phyloP scores from a whole-genome alignment of 2,329 filamentous ascomycete genomes.

The Penicillium sp. region DNA sequence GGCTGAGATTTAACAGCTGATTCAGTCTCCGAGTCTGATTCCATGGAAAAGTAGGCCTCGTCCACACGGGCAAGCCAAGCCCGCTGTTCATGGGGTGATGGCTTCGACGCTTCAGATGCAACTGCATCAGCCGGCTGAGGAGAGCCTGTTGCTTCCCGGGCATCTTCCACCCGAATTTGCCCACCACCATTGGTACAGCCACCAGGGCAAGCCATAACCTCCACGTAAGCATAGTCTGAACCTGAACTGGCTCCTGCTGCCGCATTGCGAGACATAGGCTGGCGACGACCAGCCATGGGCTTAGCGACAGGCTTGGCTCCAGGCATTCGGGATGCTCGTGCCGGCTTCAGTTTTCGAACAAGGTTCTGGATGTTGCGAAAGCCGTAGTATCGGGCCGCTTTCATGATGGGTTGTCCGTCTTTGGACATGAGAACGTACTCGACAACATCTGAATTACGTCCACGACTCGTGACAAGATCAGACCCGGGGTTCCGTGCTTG shows the following conservation, averaged over 20 bases:
- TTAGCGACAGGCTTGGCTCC: slow-evolving; percentile 61
- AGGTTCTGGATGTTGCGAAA: slow-evolving; percentile 99
- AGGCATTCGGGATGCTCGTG: slow-evolving; percentile 74
- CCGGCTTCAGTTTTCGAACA: slow-evolving; percentile 85
- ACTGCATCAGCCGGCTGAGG: slow-evolving; percentile 22
- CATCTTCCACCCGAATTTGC: slow-evolving; percentile 88
- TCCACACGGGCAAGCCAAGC: slow-evolving; percentile 80
- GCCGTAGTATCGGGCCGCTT: slow-evolving; percentile 88
- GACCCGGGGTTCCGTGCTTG: slow-evolving; percentile 71
- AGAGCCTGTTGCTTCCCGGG: slow-evolving; percentile 37
- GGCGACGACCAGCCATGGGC: slow-evolving; percentile 41
- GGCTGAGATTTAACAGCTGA: slow-evolving; percentile 27
- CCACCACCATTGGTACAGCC: slow-evolving; percentile 97
- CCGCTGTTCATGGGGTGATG: slow-evolving; percentile 78
- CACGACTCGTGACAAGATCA: slow-evolving; percentile 68
- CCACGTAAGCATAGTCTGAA: slow-evolving; percentile 84
- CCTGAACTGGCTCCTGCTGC: slow-evolving; percentile 27
- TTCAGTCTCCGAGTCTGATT: slow-evolving; percentile 53
- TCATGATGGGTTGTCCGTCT: slow-evolving; percentile 64
- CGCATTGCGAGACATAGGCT: slow-evolving; percentile 33
- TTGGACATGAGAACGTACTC: slow-evolving; percentile 72
- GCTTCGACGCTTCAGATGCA: slow-evolving; percentile 47
- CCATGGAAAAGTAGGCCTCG: slow-evolving; percentile 84
- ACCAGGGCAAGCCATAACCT: slow-evolving; percentile 99
- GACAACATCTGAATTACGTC: slow-evolving; percentile 86